phyloP scores from a whole-genome alignment of 1,139 yeast species.

The Suhomyces yuchorum region DNA sequence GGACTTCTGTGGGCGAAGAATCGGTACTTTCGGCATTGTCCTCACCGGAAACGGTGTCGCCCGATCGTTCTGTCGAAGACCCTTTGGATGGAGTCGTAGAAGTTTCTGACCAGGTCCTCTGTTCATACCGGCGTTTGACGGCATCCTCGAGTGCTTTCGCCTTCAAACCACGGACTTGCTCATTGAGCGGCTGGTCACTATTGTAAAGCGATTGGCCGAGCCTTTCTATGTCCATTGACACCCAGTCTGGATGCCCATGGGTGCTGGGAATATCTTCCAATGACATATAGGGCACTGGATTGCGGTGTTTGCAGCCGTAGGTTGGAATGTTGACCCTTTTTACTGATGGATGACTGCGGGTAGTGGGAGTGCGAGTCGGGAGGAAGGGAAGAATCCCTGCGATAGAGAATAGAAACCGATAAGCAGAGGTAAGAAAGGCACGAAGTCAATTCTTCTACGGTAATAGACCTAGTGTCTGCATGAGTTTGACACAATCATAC shows the following conservation, averaged over 20 bases:
- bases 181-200: conserved; percentile 44
- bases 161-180: conserved; percentile 42
- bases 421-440: too few species aligned
- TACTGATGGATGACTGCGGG: conserved; percentile 6
- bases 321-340: conserved; percentile 3
- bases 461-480: too few species aligned
- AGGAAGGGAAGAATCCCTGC: background rate
- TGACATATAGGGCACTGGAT: conserved; percentile 4
- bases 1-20: background rate
- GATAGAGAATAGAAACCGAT: too few species aligned
- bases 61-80: background rate
- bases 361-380: conserved; percentile 4
- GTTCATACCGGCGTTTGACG: conserved; percentile 12
- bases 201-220: conserved; percentile 52
- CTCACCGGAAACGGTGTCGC: background rate
- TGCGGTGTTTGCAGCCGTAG: conserved; percentile 4
- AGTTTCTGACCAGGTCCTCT: background rate
- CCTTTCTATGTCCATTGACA: conserved; percentile 50
- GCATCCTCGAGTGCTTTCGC: conserved; percentile 44
- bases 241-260: conserved; percentile 44
- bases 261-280: conserved; percentile 5
- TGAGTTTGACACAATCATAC: background rate
- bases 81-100: background rate
- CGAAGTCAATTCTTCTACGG: too few species aligned
- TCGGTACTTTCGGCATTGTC: background rate